Percentiles rank a stretch among this genome's conserved stretches.
Conservation (phyloP, 768 basidiomycete genomes). For the Mycena vulgaris region DNA sequence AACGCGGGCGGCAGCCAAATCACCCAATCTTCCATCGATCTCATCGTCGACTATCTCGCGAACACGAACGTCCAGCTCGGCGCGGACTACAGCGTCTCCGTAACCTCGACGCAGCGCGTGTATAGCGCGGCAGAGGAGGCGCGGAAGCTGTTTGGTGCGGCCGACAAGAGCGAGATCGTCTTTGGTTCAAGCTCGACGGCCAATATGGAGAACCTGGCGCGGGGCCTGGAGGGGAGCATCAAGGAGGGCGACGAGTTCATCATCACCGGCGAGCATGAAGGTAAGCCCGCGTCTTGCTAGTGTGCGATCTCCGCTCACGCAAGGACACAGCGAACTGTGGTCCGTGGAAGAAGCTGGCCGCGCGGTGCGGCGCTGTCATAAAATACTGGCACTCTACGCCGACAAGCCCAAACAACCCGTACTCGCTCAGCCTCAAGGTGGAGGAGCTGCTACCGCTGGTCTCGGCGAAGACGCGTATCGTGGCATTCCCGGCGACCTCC, state of each 20-base stretch:
- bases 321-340: conserved; percentile 76
- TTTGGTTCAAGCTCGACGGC: conserved; percentile 79
- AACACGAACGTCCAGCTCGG: conserved; percentile 84
- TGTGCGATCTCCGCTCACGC: neutral
- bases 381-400: conserved; percentile 73
- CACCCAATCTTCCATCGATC: conserved; percentile 62
- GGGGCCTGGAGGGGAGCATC: conserved; percentile 71
- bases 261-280: conserved; percentile 86
- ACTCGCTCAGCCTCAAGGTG: conserved; percentile 69
- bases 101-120: conserved; percentile 63
- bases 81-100: conserved; percentile 76
- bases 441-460: conserved; percentile 75
- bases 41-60: conserved; percentile 76
- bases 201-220: conserved; percentile 78
- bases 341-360: conserved; percentile 83
- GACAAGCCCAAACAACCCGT: conserved; percentile 71
- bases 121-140: conserved; percentile 66
- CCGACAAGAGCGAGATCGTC: conserved; percentile 73
- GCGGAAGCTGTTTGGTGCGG: conserved; percentile 75
- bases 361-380: conserved; percentile 65
- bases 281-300: conserved; percentile 51
- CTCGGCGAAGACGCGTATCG: conserved; percentile 75
- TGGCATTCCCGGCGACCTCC: conserved; percentile 83
- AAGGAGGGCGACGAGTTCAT: conserved; percentile 80
- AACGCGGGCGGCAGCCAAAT: conserved; percentile 83